Evolutionary conservation across 2,329 filamentous ascomycete genomes (phyloP), one percentile per base, ranked within the genome.

Genomic region (Neurospora crassa): DNA sequence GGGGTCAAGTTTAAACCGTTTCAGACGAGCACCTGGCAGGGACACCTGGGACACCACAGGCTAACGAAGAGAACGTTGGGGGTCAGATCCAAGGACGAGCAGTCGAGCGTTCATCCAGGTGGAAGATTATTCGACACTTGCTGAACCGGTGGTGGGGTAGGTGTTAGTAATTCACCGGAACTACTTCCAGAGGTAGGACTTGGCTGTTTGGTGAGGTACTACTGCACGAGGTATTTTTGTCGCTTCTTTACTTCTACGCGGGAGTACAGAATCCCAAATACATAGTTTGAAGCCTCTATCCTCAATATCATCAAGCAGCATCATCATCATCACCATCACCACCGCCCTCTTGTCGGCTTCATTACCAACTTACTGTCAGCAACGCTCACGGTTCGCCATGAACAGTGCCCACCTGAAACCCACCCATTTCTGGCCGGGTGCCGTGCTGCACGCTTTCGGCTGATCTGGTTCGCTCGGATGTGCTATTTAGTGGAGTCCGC

Each of bases 1-100:
- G 74, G 73, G 74, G 74, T 77, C 47, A 20, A 70, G 74, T 68
- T 75, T 75, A 73, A 29, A 29, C 29, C 71, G 53, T 63, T 37
- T 63, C 53, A 63, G 53, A 63, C 53, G 53, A 63, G 24, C 53
- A 37, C 53, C 53, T 63, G 24, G 53, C 53, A 63, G 53, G 7
- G 53, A 63, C 8, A 11, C 7, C 53, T 11, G 53, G 53, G 53
- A 63, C 24, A 63, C 53, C 53, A 63, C 53, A 63, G 29, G 53
- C 24, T 37, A 63, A 37, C 29, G 29, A 5, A 63, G 24, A 63
- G 53, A 63, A 11, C 53, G 47, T 59, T 59, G 47, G 47, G 47
- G 47, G 47, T 59, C 47, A 59, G 20, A 12, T 34, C 47, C 47
- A 59, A 59, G 47, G 47, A 59, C 24, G 47, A 59, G 45, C 45